A percentile compares a stretch with the other conserved stretches of the same genome.
Evolutionary conservation across 306 rosid species (phyloP).

Genomic region (Cicer bijugum): DNA sequence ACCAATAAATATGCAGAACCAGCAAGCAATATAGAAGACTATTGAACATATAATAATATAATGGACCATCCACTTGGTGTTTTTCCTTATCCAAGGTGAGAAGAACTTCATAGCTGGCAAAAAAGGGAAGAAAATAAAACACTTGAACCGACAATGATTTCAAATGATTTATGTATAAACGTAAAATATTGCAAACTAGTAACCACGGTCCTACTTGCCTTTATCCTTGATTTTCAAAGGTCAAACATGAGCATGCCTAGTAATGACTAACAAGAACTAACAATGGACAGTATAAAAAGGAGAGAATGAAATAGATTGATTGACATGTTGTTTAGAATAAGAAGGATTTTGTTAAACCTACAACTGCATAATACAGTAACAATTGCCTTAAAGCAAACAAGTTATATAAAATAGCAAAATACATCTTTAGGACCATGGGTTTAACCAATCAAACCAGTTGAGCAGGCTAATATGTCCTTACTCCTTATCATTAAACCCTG

Average conservation of each 20-base stretch:
- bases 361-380: constrained; percentile 15
- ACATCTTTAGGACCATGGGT: constrained; percentile 20
- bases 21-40: constrained; percentile 88
- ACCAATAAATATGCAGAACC: constrained; percentile 91
- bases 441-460: constrained; percentile 27
- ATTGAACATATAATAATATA: constrained; percentile 88
- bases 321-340: constrained; percentile 33
- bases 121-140: constrained; percentile 40
- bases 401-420: constrained; percentile 4
- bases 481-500: constrained; percentile 5
- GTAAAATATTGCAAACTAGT: constrained; percentile 35
- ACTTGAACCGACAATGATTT: constrained; percentile 12
- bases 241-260: neutral
- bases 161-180: constrained; percentile 22
- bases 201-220: constrained; percentile 13
- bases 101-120: constrained; percentile 83
- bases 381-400: constrained; percentile 25
- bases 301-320: constrained; percentile 8
- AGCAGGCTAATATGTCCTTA: constrained; percentile 20
- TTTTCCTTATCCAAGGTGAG: constrained; percentile 84
- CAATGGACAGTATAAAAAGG: constrained; percentile 15
- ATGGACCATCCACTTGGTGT: constrained; percentile 73
- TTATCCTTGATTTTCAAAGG: constrained; percentile 2
- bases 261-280: constrained; percentile 13
- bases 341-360: constrained; percentile 23